Evolutionary conservation across 2,329 filamentous ascomycete species (phyloP).

Genomic region (Colletotrichum graminicola): DNA sequence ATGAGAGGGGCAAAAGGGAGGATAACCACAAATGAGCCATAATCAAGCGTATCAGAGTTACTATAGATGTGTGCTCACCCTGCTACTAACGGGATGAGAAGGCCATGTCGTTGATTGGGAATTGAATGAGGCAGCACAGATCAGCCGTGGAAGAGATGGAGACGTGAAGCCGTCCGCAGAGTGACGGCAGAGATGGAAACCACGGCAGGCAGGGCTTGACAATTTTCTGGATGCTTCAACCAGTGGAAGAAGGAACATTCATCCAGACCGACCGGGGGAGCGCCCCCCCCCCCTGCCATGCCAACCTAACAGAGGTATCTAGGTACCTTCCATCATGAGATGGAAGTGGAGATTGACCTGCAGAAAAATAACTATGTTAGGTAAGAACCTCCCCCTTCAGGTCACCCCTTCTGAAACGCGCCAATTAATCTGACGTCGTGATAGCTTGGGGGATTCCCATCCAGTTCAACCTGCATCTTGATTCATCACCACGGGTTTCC

Average conservation of each 20-base stretch:
- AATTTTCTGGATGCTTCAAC: neutral
- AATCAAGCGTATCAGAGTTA: no score
- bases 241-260: neutral
- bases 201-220: neutral
- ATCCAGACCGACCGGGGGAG: no score
- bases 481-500: constrained; percentile 7
- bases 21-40: no score
- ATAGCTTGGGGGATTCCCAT: constrained; percentile 36
- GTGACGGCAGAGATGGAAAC: neutral
- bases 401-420: constrained; percentile 39
- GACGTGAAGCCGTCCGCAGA: no score
- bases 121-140: no score
- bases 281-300: no score
- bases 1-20: no score
- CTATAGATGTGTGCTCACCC: no score
- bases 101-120: neutral
- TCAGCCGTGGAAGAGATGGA: neutral
- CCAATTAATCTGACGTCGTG: constrained; percentile 41
- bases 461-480: constrained; percentile 3
- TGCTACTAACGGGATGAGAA: no score
- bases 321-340: neutral
- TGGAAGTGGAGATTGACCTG: constrained; percentile 3
- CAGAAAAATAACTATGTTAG: constrained; percentile 26
- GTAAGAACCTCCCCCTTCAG: constrained; percentile 16
- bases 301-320: neutral